Conservation (phyloP, 106 monocot genomes). For the Dendrobium officinale region DNA sequence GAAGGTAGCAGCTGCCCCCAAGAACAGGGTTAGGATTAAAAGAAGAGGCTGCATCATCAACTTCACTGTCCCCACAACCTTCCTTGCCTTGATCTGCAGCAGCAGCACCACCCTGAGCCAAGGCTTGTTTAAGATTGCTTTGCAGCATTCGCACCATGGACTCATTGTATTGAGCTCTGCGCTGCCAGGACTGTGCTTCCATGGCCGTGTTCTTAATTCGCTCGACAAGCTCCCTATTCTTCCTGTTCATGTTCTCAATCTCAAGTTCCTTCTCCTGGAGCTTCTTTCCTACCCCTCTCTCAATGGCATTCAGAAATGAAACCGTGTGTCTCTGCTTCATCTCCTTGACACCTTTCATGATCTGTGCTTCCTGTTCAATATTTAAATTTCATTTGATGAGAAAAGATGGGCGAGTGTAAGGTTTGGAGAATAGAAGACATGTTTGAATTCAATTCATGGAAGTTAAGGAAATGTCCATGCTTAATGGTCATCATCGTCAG, state of each 20-base stretch:
- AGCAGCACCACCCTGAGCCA: constrained; percentile 25
- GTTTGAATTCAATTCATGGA: too few relatives aligned
- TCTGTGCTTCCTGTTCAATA: constrained; percentile 34
- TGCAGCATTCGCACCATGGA: constrained; percentile 35
- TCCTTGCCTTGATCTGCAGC: constrained; percentile 24
- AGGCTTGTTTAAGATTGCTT: constrained; percentile 41
- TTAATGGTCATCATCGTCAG: too few relatives aligned
- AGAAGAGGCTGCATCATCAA: constrained; percentile 42
- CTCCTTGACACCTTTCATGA: constrained; percentile 47
- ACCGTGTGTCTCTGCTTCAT: constrained; percentile 39
- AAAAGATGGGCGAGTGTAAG: too few relatives aligned
- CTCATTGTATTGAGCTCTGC: constrained; percentile 45
- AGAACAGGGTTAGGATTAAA: constrained; percentile 9
- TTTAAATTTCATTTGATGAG: too few relatives aligned
- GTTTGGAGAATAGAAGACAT: too few relatives aligned
- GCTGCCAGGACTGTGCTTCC: constrained; percentile 60
- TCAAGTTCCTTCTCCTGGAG: constrained; percentile 54
- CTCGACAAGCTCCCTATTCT: constrained; percentile 41
- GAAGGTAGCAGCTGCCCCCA: background rate
- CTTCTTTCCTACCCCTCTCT: constrained; percentile 22
- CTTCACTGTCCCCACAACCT: constrained; percentile 58
- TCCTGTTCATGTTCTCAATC: constrained; percentile 42
- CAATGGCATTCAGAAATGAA: constrained; percentile 25
- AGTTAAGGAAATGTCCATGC: too few relatives aligned
- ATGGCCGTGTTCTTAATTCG: constrained; percentile 31